Evolutionary conservation across 768 basidiomycete species (phyloP), one percentile per base, ranked within the genome.

Genomic region (Inosperma sp.): DNA sequence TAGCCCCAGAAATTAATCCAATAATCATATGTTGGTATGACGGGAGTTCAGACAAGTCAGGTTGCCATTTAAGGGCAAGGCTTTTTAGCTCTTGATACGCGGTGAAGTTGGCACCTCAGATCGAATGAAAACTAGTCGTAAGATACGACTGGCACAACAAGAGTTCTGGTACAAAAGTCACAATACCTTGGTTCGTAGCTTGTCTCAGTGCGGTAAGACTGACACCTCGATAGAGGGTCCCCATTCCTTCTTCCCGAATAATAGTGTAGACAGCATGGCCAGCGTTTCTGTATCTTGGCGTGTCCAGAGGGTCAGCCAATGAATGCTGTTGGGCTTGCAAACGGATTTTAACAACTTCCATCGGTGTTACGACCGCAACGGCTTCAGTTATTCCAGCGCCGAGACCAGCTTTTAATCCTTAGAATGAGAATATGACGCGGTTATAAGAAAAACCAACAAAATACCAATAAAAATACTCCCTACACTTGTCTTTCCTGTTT

Each of bases 271-370:
- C 89, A 1, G 94, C 95, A 70, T 99, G 96, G 0, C 86, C 93
- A 12, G 96, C 96, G 71, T 96, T 98, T 22, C 95, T 80, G 69
- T 99, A 99, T 67, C 88, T 80, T 4, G 96, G 96, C 13, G 81
- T 75, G 63, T 99, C 96, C 47, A 95, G 70, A 29, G 96, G 96
- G 68, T 99, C 96, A 6, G 93, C 91, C 41, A 99, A 76, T 17
- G 95, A 98, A 68, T 98, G 96, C 63, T 89, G 87, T 63, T 99
- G 96, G 3, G 96, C 95, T 69, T 99, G 96, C 60, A 99, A 72
- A 22, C 96, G 82, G 64, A 99, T 98, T 77, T 98, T 98, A 65
- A 99, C 90, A 16, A 98, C 96, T 65, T 99, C 96, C 96, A 99
- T 98, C 0, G 96, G 96, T 37, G 89, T 95, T 9, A 99, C 96